Evolutionary conservation across 768 basidiomycete genomes (phyloP), one percentile per base, ranked within the genome.

Genomic region (Neoboletus magnificus): DNA sequence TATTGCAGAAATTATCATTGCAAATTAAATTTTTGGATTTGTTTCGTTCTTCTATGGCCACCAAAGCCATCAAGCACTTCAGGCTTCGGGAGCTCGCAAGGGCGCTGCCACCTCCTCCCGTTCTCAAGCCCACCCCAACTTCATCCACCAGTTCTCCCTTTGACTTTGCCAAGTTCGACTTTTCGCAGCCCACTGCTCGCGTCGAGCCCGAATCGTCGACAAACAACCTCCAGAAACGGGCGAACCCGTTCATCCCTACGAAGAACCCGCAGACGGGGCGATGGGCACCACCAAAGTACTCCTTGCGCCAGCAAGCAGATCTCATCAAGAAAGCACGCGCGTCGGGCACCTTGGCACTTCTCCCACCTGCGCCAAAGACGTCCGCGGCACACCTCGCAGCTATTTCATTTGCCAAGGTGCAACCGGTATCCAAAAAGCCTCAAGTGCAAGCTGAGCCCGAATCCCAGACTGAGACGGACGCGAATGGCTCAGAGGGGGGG

Each of bases 231-330:
- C 58, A 33, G 8, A 71, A 67, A 50, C 65, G 55, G 56, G 64
- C 42, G 42, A 93, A 91, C 66, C 90, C 90, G 8, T 92, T 93
- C 70, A 64, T 91, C 40, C 80, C 89, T 5, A 77, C 74, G 44
- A 77, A 76, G 51, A 87, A 87, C 59, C 73, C 81, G 0, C 73
- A 77, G 46, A 82, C 83, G 0, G 82, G 82, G 22, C 76, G 81
- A 67, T 91, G 89, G 88, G 77, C 77, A 27, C 82, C 84, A 0
- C 78, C 91, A 12, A 81, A 80, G 57, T 86, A 87, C 62, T 92
- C 90, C 5, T 71, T 87, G 25, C 82, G 91, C 20, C 82, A 82
- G 33, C 91, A 93, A 69, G 88, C 87, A 12, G 87, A 89, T 40
- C 76, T 93, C 35, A 74, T 92, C 46, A 92, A 90, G 74, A 78